Base-by-base conservation (phyloP, 2,329 filamentous ascomycete genomes). In the Colletotrichum destructivum region DNA sequence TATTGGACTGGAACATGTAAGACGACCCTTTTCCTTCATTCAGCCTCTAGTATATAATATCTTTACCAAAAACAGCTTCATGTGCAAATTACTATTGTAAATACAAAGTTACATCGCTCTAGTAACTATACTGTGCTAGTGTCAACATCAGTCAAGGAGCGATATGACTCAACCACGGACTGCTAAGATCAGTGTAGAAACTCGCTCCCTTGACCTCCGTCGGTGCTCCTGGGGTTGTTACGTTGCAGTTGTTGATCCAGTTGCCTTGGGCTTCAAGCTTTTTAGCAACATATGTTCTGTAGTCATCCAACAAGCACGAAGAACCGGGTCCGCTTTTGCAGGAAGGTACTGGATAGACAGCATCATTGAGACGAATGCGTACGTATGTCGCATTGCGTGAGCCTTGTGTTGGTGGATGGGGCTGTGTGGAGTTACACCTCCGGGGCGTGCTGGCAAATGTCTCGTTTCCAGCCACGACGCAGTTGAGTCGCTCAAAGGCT, bases 401-500 rank as follows among this genome's bases (percentile, higher is more conserved):
- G 65, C 73, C 62, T 56, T 18, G 11, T 71, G 57, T 35, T 7
- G 60, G 72, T 9, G 59, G n/a, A 52, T 55, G 68, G 23, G 60
- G 62, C 35, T 49, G 42, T 6, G n/a, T 40, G 16, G 51, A 57
- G 9, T 26, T 55, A 7, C 4, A 44, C 23, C 51, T 56, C 42
- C 12, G 44, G 3, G n/a, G 67, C 1, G 74, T 66, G 7, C 66
- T 59, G 9, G 71, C 54, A 12, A 35, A 11, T 15, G 74, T 72
- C 9, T 59, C 62, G 70, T 74, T 73, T 46, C 62, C 35, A 18
- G 46, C 23, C 42, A 70, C 75, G 9, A 72, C 68, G 75, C 91
- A 92, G 73, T 83, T 88, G 71, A 93, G 80, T 11, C 89, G 84
- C 79, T 93, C 91, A 73, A 92, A 90, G 0, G 88, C 86, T 35